These are phyloP conservation scores for Paecilomyces formosus DNA, from an alignment of 2,329 filamentous ascomycete species.

Conservation along the genomic window DNA sequence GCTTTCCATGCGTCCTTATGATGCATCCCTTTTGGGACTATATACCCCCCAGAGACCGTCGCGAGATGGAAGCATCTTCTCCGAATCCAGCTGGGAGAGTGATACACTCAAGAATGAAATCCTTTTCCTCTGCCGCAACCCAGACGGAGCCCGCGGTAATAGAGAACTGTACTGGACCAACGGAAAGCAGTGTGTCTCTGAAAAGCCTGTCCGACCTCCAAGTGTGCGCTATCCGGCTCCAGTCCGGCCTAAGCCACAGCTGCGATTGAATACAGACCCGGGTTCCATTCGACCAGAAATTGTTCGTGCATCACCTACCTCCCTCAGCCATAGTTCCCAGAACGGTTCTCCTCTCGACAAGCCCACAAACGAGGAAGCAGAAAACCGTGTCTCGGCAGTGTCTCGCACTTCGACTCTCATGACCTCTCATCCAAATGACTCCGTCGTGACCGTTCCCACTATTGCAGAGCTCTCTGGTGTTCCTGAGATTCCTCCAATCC, in stretches of 20 bases:
- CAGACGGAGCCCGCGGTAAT: slow-evolving; percentile 20
- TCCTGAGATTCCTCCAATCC: slow-evolving; percentile 14
- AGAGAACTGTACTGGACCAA: slow-evolving; percentile 17
- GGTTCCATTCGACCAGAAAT: slow-evolving; percentile 21
- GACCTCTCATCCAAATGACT: slow-evolving; percentile 15
- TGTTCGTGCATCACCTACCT: slow-evolving; percentile 8
- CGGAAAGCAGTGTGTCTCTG: slow-evolving; percentile 10
- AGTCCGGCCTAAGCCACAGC: slow-evolving; percentile 20
- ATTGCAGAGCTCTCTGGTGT: slow-evolving; percentile 15
- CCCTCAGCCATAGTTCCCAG: slow-evolving; percentile 1
- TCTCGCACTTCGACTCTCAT: slow-evolving; percentile 22
- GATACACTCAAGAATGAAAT: slow-evolving; percentile 31
- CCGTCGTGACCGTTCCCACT: slow-evolving; percentile 6
- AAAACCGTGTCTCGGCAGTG: slow-evolving; percentile 15
- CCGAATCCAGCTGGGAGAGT: slow-evolving; percentile 26
- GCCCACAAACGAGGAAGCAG: neutral
- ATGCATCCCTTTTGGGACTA: slow-evolving; percentile 29
- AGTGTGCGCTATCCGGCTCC: slow-evolving; percentile 25
- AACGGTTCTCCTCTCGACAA: slow-evolving; percentile 4
- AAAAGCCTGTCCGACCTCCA: slow-evolving; percentile 19
- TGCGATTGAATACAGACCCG: slow-evolving; percentile 21
- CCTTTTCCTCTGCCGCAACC: slow-evolving; percentile 28
- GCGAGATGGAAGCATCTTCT: slow-evolving; percentile 23
- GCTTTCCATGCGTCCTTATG: slow-evolving; percentile 29
- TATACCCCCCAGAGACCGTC: slow-evolving; percentile 16